phyloP scores from a whole-genome alignment of 2,329 filamentous ascomycete species.

The Cladophialophora immunda region DNA sequence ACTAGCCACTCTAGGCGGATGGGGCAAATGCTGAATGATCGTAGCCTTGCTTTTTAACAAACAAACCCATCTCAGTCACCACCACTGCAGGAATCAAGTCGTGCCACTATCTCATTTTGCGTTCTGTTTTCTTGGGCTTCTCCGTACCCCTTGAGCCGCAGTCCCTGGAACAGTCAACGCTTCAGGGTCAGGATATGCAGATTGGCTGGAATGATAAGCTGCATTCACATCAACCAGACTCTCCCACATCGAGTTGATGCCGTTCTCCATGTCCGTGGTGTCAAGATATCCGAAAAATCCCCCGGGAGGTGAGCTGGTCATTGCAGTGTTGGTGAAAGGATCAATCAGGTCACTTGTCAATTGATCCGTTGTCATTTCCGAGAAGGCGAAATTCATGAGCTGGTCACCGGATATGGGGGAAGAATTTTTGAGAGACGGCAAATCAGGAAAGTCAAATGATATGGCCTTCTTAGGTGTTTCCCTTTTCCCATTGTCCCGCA shows the following conservation, averaged over 20 bases:
- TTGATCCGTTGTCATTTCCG: conserved; percentile 39
- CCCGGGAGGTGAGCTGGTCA: conserved; percentile 57
- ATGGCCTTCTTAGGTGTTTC: conserved; percentile 50
- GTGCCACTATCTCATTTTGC: conserved; percentile 12
- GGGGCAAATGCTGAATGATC: background rate
- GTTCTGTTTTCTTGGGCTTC: conserved; percentile 31
- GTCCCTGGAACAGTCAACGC: conserved; percentile 8
- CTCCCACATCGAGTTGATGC: conserved; percentile 32
- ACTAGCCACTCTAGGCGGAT: background rate
- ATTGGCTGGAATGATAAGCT: conserved; percentile 13
- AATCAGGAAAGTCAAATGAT: conserved; percentile 49
- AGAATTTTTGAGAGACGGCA: conserved; percentile 44
- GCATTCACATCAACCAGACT: conserved; percentile 25
- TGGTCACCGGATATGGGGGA: conserved; percentile 37
- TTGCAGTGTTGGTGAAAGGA: conserved; percentile 54
- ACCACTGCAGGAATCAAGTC: background rate
- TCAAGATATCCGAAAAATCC: conserved; percentile 43
- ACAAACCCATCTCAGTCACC: background rate
- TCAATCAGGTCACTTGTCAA: conserved; percentile 48
- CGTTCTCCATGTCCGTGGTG: conserved; percentile 25
- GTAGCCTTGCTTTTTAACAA: background rate
- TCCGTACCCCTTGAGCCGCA: conserved; percentile 19
- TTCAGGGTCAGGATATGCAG: conserved; percentile 31
- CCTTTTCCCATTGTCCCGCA: conserved; percentile 52
- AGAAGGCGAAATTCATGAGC: conserved; percentile 34